Conservation (phyloP, 257 asterid genomes). For the Ophiorrhiza pumila region DNA sequence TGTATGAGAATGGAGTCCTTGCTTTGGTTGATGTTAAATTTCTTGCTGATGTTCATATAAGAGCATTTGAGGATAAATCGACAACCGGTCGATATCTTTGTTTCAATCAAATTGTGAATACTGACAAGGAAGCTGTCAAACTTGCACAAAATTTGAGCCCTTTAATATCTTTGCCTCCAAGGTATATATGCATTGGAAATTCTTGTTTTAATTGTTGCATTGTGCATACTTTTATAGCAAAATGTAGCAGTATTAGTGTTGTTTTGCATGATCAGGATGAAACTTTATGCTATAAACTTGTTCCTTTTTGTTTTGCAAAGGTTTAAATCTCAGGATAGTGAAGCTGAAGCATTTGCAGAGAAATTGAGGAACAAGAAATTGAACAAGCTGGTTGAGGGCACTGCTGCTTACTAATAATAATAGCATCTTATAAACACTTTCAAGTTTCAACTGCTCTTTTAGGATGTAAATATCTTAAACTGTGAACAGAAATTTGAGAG, state of each 20-base stretch:
- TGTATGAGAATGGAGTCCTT: constrained; percentile 43
- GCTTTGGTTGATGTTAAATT: constrained; percentile 39
- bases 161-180: constrained; percentile 34
- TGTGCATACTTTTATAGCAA: too few relatives aligned
- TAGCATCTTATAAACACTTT: too few relatives aligned
- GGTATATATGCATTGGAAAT: too few relatives aligned
- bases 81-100: constrained; percentile 43
- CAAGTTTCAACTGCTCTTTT: neutral
- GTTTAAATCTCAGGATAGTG: constrained; percentile 25
- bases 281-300: too few relatives aligned
- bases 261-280: too few relatives aligned
- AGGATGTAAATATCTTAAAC: neutral
- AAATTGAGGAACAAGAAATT: constrained; percentile 39
- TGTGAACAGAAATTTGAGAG: neutral
- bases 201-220: too few relatives aligned
- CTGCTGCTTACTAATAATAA: constrained; percentile 20
- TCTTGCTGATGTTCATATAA: constrained; percentile 42
- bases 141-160: constrained; percentile 40
- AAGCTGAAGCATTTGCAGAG: constrained; percentile 36
- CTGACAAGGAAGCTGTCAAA: constrained; percentile 36
- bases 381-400: constrained; percentile 32
- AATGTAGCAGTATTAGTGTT: too few relatives aligned
- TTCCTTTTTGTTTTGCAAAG: constrained; percentile 23
- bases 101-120: constrained; percentile 35
- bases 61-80: constrained; percentile 41